Percentiles rank a stretch among this genome's conserved stretches.
Conservation (phyloP, 768 basidiomycete genomes). For the Suillus ampliporus region DNA sequence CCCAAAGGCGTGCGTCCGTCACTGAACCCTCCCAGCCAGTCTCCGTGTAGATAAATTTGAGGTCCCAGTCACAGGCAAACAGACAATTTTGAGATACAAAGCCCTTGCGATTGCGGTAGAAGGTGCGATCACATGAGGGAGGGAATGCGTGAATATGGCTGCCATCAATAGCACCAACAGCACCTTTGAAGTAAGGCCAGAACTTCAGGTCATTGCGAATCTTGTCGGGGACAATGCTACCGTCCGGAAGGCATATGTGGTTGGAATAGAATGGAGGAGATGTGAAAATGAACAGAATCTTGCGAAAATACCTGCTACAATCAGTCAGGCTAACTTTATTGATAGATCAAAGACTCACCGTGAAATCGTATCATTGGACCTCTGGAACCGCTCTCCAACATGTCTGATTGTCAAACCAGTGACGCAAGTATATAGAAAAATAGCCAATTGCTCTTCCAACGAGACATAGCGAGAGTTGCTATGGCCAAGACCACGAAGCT, state of each 20-base stretch:
- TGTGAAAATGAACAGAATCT: neutral
- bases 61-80: conserved; percentile 20
- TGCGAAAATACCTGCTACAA: too few species aligned
- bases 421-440: conserved; percentile 40
- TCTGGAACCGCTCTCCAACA: conserved; percentile 44
- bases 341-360: conserved; percentile 26
- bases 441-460: conserved; percentile 44
- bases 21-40: conserved; percentile 26
- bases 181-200: neutral
- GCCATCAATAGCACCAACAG: conserved; percentile 11
- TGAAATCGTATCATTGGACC: conserved; percentile 44
- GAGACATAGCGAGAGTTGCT: conserved; percentile 28
- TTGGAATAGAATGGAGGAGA: neutral
- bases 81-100: conserved; percentile 21
- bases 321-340: neutral
- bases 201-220: neutral
- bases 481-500: conserved; percentile 29
- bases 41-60: conserved; percentile 18
- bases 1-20: conserved; percentile 15
- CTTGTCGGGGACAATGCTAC: neutral
- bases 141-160: conserved; percentile 7
- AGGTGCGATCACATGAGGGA: neutral
- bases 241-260: neutral
- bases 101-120: conserved; percentile 21
- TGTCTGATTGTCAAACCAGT: conserved; percentile 35